Percentiles rank a stretch among this genome's conserved stretches.
These are phyloP conservation scores for Fragilaria radians DNA, from an alignment of 108 stramenopile species.

Conservation along the genomic window DNA sequence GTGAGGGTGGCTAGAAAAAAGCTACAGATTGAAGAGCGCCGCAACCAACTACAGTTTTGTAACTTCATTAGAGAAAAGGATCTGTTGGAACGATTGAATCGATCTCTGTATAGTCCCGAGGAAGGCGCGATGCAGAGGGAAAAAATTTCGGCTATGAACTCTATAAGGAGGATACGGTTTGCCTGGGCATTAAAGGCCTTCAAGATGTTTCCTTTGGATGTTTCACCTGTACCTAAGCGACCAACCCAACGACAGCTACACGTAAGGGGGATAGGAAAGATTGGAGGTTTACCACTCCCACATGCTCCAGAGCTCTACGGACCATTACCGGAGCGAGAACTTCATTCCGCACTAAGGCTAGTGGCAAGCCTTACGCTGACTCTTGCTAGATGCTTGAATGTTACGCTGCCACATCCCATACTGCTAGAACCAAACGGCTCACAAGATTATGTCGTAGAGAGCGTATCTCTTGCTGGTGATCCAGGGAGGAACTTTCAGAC, in stretches of 20 bases:
- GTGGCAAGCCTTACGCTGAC: slow-evolving; percentile 63
- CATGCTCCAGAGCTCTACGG: slow-evolving; percentile 76
- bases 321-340: slow-evolving; percentile 58
- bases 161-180: slow-evolving; percentile 48
- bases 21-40: slow-evolving; percentile 23
- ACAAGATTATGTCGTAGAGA: slow-evolving; percentile 20
- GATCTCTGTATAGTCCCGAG: slow-evolving; percentile 7
- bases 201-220: slow-evolving; percentile 65
- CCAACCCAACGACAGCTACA: slow-evolving; percentile 14
- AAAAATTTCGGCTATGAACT: slow-evolving; percentile 22
- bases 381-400: slow-evolving; percentile 66
- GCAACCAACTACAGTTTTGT: slow-evolving; percentile 1
- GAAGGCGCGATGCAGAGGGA: slow-evolving; percentile 21
- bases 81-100: slow-evolving; percentile 20
- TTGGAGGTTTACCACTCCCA: slow-evolving; percentile 67
- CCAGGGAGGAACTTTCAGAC: neutral
- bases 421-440: slow-evolving; percentile 19
- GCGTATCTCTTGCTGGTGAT: slow-evolving; percentile 6
- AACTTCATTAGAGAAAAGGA: no score
- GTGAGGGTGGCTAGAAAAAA: slow-evolving; percentile 21
- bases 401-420: slow-evolving; percentile 75
- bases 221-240: slow-evolving; percentile 27
- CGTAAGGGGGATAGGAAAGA: slow-evolving; percentile 73
- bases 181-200: slow-evolving; percentile 61
- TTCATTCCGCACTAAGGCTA: slow-evolving; percentile 61